Evolutionary conservation across 805 yeast genomes (phyloP).

Genomic region (Tetrapisispora phaffii): DNA sequence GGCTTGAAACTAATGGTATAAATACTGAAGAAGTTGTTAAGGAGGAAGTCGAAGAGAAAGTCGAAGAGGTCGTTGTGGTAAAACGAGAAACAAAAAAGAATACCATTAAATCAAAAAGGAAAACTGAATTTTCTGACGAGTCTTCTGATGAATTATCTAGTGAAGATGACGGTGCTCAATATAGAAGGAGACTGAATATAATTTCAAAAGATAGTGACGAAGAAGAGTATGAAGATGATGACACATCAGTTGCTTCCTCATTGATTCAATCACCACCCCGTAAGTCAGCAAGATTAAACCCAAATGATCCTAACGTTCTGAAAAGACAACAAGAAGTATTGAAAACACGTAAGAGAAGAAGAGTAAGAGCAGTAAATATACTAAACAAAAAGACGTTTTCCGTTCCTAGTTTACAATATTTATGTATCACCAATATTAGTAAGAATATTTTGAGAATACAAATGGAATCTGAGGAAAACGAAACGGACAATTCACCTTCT

Average conservation of each 20-base stretch:
- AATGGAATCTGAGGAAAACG: constrained; percentile 10
- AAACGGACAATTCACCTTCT: constrained; percentile 6
- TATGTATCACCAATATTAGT: constrained; percentile 66
- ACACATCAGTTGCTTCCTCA: neutral
- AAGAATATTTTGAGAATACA: constrained; percentile 21
- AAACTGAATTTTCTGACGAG: neutral
- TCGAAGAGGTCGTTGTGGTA: neutral
- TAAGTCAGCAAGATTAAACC: constrained; percentile 4
- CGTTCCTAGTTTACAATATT: constrained; percentile 68
- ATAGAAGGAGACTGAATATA: constrained; percentile 16
- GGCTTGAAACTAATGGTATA: constrained; percentile 25
- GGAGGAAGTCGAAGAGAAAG: neutral
- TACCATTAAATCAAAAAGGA: neutral
- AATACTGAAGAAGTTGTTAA: constrained; percentile 2
- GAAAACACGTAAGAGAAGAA: constrained; percentile 62
- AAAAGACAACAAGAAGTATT: constrained; percentile 35
- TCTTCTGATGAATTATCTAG: constrained; percentile 1
- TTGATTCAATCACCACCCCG: neutral
- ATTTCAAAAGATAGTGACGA: constrained; percentile 30
- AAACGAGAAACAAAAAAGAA: constrained; percentile 5
- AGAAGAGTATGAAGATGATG: constrained; percentile 17
- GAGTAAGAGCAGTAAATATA: constrained; percentile 74
- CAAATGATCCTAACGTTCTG: constrained; percentile 1
- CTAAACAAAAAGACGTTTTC: constrained; percentile 57
- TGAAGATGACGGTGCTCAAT: constrained; percentile 8